phyloP scores from a whole-genome alignment of 2,329 filamentous ascomycete genomes.

The Penicillium sp. region DNA sequence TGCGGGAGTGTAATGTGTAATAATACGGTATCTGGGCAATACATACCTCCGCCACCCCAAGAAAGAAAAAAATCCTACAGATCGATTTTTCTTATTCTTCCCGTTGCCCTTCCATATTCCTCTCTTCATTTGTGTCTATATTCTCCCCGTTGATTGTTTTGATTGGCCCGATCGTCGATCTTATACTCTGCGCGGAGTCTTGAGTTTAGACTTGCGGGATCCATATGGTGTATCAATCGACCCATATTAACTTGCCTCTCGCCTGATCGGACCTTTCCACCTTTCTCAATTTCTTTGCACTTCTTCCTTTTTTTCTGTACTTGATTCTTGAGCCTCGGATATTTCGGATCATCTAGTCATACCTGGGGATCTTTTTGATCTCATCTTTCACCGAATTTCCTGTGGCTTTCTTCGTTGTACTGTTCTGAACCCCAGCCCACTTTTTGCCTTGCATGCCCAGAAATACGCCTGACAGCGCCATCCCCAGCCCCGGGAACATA shows the following conservation, averaged over 20 bases:
- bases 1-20: neutral
- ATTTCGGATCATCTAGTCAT: neutral
- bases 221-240: constrained; percentile 3
- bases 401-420: neutral
- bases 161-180: constrained; percentile 3
- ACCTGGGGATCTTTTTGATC: neutral
- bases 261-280: constrained; percentile 3
- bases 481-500: constrained; percentile 33
- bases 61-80: constrained; percentile 1
- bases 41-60: neutral
- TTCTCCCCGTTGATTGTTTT: neutral
- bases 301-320: neutral
- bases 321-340: neutral
- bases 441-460: constrained; percentile 30
- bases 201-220: constrained; percentile 1
- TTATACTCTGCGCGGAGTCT: neutral
- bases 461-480: constrained; percentile 35
- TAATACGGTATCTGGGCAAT: neutral
- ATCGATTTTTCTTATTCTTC: constrained; percentile 1
- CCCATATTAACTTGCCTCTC: neutral
- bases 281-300: constrained; percentile 1
- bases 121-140: neutral
- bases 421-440: neutral
- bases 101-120: neutral
- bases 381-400: neutral